Evolutionary conservation across 2,329 filamentous ascomycete species (phyloP).

Genomic region (Colletotrichum echinochloae): DNA sequence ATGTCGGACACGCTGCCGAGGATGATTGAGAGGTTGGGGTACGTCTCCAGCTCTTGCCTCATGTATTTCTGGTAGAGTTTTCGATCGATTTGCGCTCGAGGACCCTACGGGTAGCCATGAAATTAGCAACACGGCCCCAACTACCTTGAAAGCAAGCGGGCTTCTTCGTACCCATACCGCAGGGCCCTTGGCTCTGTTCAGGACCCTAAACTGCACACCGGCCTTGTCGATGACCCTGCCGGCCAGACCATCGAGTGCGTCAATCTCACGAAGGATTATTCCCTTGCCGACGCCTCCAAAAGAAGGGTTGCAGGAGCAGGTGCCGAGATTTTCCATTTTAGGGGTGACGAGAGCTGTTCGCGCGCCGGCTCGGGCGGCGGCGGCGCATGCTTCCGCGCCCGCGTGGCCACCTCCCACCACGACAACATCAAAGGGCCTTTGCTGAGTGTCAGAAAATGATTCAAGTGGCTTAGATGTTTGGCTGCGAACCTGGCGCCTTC

Average conservation of each 20-base stretch:
- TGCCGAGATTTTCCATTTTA: slow-evolving; percentile 87
- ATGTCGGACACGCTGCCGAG: slow-evolving; percentile 94
- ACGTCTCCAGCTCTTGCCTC: slow-evolving; percentile 84
- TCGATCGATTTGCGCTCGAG: slow-evolving; percentile 94
- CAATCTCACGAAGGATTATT: slow-evolving; percentile 93
- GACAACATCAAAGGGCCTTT: slow-evolving; percentile 86
- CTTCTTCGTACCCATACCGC: slow-evolving; percentile 80
- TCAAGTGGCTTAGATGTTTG: background rate
- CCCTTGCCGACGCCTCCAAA: slow-evolving; percentile 99
- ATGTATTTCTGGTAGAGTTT: slow-evolving; percentile 90
- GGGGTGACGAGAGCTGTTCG: slow-evolving; percentile 92
- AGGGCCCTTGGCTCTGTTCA: slow-evolving; percentile 91
- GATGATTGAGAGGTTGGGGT: slow-evolving; percentile 83
- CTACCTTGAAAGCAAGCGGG: background rate
- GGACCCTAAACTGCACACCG: slow-evolving; percentile 89
- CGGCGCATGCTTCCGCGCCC: slow-evolving; percentile 92
- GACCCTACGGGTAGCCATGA: slow-evolving; percentile 65
- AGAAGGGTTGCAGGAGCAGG: slow-evolving; percentile 96
- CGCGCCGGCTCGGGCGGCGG: slow-evolving; percentile 88
- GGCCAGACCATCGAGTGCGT: slow-evolving; percentile 91
- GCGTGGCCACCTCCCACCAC: slow-evolving; percentile 97
- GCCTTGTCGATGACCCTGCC: slow-evolving; percentile 93
- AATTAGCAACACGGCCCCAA: background rate
- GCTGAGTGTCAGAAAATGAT: slow-evolving; percentile 10
- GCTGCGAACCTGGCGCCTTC: slow-evolving; percentile 46